These are phyloP conservation scores for Syncephalastrum racemosum DNA, from an alignment of 371 early-diverging fungal species.

Conservation along the genomic window DNA sequence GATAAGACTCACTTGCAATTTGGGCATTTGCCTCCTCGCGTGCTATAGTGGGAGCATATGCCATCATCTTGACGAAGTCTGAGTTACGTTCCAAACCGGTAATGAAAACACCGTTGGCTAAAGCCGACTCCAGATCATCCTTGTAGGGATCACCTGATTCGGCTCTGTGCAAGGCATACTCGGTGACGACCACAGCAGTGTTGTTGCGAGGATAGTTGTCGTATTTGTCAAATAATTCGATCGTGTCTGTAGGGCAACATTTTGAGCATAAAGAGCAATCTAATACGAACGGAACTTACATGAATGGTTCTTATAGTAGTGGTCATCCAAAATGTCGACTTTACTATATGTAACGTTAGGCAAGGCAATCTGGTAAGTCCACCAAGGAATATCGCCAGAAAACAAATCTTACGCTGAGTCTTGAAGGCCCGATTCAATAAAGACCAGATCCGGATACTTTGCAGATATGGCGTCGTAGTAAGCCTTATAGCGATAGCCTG, in stretches of 20 bases:
- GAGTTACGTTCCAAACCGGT: conserved; percentile 24
- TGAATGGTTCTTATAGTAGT: conserved; percentile 4
- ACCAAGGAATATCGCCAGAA: no score
- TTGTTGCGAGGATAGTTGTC: conserved; percentile 25
- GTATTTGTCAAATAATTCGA: conserved; percentile 9
- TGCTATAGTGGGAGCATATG: conserved; percentile 22
- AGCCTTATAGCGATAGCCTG: conserved; percentile 21
- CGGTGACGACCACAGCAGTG: conserved; percentile 16
- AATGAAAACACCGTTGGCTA: conserved; percentile 23
- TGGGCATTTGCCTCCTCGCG: conserved; percentile 1
- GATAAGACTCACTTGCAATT: no score
- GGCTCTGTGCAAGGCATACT: conserved; percentile 15
- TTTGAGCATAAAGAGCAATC: neutral
- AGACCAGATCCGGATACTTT: conserved; percentile 13
- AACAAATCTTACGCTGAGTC: neutral
- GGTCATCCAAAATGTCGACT: conserved; percentile 4
- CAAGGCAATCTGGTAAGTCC: no score
- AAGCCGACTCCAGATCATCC: conserved; percentile 16
- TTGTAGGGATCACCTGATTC: neutral
- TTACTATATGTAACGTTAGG: no score
- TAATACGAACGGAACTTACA: no score
- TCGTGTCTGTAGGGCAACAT: no score
- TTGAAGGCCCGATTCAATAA: conserved; percentile 19
- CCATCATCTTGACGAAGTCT: conserved; percentile 24
- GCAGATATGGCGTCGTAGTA: conserved; percentile 21